Evolutionary conservation across 2,329 filamentous ascomycete genomes (phyloP), one percentile per base, ranked within the genome.

Genomic region (Hymenoscyphus fraxineus): DNA sequence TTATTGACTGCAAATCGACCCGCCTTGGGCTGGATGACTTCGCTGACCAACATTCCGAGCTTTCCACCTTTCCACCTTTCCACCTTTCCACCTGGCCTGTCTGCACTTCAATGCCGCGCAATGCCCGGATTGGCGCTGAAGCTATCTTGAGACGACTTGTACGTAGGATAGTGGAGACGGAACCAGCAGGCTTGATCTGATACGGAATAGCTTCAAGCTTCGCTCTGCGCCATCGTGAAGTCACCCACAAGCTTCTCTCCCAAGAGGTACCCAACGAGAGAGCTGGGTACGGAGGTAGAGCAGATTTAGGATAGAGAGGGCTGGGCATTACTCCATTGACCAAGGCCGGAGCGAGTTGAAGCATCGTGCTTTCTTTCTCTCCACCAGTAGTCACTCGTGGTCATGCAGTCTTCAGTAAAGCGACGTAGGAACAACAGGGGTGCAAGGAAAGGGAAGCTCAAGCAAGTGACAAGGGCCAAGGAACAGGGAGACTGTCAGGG

Each of bases 1-100:
- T 19, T 6, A 51, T 35, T 35, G 35, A 35, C 35, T 35, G 35
- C 35, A 35, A 35, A 27, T 6, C 59, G 58, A 63, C 59, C 40
- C 60, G 63, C 62, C 58, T 58, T 56, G 62, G 62, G 61, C 63
- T 65, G 65, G 65, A 64, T 63, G 61, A 61, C 62, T 62, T 67
- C 62, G 64, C 65, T 68, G 67, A 70, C 68, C 68, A 68, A 66
- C 64, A 65, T 58, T 62, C 62, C 44, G 44, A 61, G 62, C 64
- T 65, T 58, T 62, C 62, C 60, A 62, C 64, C 59, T 31, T 27
- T 27, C 27, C 60, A 62, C 64, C 59, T 31, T 27, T 27, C 27
- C 27, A 27, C 27, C 64, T 65, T 58, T 62, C 62, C 60, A 62
- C 64, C 60, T 31, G 65, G 58, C 64, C 51, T 57, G 58, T 60